These are phyloP conservation scores for Phaeosphaeria sp. DNA, from an alignment of 2,329 filamentous ascomycete species.

Conservation along the genomic window DNA sequence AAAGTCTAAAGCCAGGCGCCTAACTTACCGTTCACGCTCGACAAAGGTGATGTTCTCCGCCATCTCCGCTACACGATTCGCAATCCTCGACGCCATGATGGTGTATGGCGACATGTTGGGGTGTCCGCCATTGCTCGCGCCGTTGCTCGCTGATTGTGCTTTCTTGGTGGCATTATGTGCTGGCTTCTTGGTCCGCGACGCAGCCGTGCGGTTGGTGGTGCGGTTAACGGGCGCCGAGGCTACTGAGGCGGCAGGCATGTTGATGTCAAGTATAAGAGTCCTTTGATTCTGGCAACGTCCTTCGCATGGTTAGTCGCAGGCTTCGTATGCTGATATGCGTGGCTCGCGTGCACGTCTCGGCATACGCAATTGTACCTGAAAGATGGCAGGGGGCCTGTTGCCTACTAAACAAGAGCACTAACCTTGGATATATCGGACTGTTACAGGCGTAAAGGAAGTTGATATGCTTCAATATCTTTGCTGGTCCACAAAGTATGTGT, in stretches of 20 bases:
- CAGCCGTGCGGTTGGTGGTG: slow-evolving; percentile 36
- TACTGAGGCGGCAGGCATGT: slow-evolving; percentile 43
- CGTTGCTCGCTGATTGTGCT: slow-evolving; percentile 29
- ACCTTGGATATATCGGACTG: slow-evolving; percentile 13
- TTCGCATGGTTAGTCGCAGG: slow-evolving; percentile 7
- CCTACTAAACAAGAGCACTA: slow-evolving; percentile 12
- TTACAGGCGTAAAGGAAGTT: background rate
- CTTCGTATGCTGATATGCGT: background rate
- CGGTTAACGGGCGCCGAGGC: slow-evolving; percentile 43
- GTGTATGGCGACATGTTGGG: slow-evolving; percentile 54
- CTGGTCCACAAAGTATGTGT: background rate
- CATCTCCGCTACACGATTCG: slow-evolving; percentile 60
- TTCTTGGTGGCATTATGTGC: slow-evolving; percentile 24
- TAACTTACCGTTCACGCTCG: slow-evolving; percentile 50
- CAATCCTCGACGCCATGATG: slow-evolving; percentile 59
- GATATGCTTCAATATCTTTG: background rate
- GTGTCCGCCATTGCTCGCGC: slow-evolving; percentile 34
- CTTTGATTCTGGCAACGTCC: background rate
- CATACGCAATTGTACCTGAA: slow-evolving; percentile 12
- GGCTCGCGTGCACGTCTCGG: slow-evolving; percentile 29
- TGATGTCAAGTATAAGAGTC: slow-evolving; percentile 2
- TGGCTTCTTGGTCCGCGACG: slow-evolving; percentile 41
- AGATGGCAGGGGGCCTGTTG: slow-evolving; percentile 1
- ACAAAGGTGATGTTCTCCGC: slow-evolving; percentile 61
- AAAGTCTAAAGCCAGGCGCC: background rate